These are phyloP conservation scores for Suillus weaverae DNA, from an alignment of 768 basidiomycete species.

Conservation along the genomic window DNA sequence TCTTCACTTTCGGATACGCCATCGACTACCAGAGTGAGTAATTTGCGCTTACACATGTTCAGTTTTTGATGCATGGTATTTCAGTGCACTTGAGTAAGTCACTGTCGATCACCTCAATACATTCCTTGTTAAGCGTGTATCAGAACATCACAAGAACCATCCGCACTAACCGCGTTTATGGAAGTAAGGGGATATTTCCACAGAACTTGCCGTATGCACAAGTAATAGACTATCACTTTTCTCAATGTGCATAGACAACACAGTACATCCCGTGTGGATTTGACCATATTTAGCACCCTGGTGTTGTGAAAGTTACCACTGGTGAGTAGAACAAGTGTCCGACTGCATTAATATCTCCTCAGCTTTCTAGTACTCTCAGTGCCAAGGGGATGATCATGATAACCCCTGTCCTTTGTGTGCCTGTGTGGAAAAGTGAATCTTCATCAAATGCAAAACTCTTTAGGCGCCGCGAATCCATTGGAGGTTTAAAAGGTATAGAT, in stretches of 20 bases:
- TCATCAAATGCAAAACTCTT: neutral
- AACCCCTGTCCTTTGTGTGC: neutral
- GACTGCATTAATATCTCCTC: neutral
- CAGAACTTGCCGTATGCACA: slow-evolving; percentile 11
- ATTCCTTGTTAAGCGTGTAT: slow-evolving; percentile 20
- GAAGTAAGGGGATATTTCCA: slow-evolving; percentile 8
- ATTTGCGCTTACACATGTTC: neutral
- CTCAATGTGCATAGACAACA: neutral
- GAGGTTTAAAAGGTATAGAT: neutral
- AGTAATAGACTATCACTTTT: slow-evolving; percentile 23
- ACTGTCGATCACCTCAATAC: neutral
- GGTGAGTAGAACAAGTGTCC: neutral
- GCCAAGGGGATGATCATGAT: neutral
- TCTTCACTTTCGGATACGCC: slow-evolving; percentile 82
- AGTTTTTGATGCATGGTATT: slow-evolving; percentile 14
- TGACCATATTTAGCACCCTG: neutral
- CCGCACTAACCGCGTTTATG: slow-evolving; percentile 52
- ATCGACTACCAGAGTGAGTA: slow-evolving; percentile 87
- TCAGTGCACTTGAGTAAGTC: slow-evolving; percentile 83
- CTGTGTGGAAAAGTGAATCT: neutral
- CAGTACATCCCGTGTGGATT: neutral
- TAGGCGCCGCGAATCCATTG: neutral
- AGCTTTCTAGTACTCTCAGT: neutral
- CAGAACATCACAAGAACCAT: slow-evolving; percentile 91
- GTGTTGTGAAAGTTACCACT: neutral